Percentiles rank a stretch among this genome's conserved stretches.
phyloP scores from a whole-genome alignment of 176 grass and related monocot species.

The Avena insularis region DNA sequence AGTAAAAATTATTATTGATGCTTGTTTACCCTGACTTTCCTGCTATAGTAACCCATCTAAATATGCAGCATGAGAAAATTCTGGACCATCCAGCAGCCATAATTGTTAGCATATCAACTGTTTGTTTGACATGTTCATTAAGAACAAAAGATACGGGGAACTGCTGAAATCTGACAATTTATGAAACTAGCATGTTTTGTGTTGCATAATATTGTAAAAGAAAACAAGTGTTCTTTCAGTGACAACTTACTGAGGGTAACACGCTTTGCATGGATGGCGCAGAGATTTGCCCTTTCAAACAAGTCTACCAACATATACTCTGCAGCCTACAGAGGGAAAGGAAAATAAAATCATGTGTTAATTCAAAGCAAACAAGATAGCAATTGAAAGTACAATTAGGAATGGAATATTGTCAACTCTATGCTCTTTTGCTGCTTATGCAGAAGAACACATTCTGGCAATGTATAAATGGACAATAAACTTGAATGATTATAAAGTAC shows the following conservation, averaged over 20 bases:
- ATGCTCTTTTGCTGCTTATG: background rate
- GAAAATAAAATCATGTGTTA: constrained; percentile 6
- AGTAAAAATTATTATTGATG: background rate
- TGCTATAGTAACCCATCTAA: background rate
- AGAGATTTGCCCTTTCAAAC: constrained; percentile 58
- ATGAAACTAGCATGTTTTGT: background rate
- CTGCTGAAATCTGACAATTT: constrained; percentile 2
- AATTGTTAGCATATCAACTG: constrained; percentile 14
- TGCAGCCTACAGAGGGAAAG: constrained; percentile 53
- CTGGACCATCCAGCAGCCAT: background rate
- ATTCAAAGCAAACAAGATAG: constrained; percentile 4
- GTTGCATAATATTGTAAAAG: constrained; percentile 30
- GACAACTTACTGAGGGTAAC: constrained; percentile 72
- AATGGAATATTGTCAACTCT: background rate
- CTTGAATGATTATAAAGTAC: background rate
- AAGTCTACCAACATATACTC: constrained; percentile 62
- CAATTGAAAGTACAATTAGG: background rate
- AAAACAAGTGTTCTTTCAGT: constrained; percentile 6
- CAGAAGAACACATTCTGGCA: background rate
- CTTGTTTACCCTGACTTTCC: constrained; percentile 1
- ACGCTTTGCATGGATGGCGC: constrained; percentile 66
- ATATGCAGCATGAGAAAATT: background rate
- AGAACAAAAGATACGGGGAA: background rate
- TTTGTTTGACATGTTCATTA: constrained; percentile 9
- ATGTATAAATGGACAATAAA: background rate